phyloP scores from a whole-genome alignment of 495 filamentous ascomycete species.

The Penicillium crystallinum region DNA sequence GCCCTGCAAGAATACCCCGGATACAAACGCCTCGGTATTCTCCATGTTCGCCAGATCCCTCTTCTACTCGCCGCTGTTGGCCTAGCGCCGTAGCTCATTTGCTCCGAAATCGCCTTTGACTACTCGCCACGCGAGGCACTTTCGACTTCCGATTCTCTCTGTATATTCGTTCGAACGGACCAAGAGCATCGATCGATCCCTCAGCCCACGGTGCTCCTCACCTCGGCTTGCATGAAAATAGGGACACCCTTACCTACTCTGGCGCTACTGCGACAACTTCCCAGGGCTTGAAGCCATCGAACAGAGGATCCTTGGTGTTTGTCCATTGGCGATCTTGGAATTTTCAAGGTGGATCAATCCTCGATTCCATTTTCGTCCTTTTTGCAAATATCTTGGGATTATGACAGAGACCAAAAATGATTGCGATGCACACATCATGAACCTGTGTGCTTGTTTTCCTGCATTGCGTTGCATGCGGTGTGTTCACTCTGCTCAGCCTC shows the following conservation, averaged over 20 bases:
- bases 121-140: constrained; percentile 6
- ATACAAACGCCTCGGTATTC: constrained; percentile 25
- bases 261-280: constrained; percentile 23
- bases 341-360: constrained; percentile 4
- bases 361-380: constrained; percentile 19
- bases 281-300: constrained; percentile 26
- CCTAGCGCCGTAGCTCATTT: constrained; percentile 14
- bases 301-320: constrained; percentile 17
- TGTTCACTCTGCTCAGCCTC: constrained; percentile 39
- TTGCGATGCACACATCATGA: constrained; percentile 29
- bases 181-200: constrained; percentile 5
- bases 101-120: constrained; percentile 10
- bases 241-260: constrained; percentile 9
- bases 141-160: constrained; percentile 7
- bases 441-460: constrained; percentile 26
- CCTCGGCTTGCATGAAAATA: constrained; percentile 12
- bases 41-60: constrained; percentile 23
- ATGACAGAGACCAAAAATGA: constrained; percentile 31
- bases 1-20: constrained; percentile 34
- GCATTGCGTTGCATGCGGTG: constrained; percentile 24
- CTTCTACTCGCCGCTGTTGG: constrained; percentile 18
- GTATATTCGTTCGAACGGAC: constrained; percentile 11
- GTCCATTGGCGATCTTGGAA: constrained; percentile 13
- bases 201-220: constrained; percentile 9
- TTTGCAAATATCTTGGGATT: constrained; percentile 15